phyloP scores from a whole-genome alignment of 2,329 filamentous ascomycete genomes.

The Aplosporella prunicola region DNA sequence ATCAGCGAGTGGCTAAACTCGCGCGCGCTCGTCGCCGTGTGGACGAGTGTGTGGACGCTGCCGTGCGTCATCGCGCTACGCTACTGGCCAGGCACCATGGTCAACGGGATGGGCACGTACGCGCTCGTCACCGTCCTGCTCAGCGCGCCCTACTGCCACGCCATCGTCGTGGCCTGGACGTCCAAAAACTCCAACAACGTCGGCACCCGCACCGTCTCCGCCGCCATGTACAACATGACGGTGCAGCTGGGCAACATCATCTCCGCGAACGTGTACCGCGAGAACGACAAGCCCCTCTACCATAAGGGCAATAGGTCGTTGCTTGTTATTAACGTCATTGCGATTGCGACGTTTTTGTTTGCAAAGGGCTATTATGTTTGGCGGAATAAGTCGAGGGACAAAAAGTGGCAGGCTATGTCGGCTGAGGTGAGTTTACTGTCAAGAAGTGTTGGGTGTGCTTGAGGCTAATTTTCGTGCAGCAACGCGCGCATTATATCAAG shows the following conservation, averaged over 20 bases:
- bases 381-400: slow-evolving; percentile 29
- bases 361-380: slow-evolving; percentile 34
- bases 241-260: slow-evolving; percentile 41
- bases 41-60: slow-evolving; percentile 50
- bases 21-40: slow-evolving; percentile 38
- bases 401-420: slow-evolving; percentile 22
- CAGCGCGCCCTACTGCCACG: slow-evolving; percentile 45
- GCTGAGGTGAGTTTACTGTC: neutral
- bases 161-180: slow-evolving; percentile 32
- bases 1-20: slow-evolving; percentile 39
- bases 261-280: slow-evolving; percentile 40
- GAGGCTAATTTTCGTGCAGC: slow-evolving; percentile 12
- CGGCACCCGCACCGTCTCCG: slow-evolving; percentile 30
- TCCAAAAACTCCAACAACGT: slow-evolving; percentile 32
- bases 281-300: slow-evolving; percentile 38
- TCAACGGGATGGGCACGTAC: slow-evolving; percentile 43
- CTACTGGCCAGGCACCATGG: slow-evolving; percentile 35
- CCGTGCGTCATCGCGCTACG: slow-evolving; percentile 48
- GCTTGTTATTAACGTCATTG: slow-evolving; percentile 22
- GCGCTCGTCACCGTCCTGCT: slow-evolving; percentile 41
- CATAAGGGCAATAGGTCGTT: slow-evolving; percentile 32
- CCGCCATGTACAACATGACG: slow-evolving; percentile 34
- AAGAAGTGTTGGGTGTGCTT: neutral
- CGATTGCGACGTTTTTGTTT: slow-evolving; percentile 25
- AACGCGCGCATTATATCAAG: slow-evolving; percentile 21